These are phyloP conservation scores for Cornus florida DNA, from an alignment of 148 eudicot genomes.

Conservation along the genomic window DNA sequence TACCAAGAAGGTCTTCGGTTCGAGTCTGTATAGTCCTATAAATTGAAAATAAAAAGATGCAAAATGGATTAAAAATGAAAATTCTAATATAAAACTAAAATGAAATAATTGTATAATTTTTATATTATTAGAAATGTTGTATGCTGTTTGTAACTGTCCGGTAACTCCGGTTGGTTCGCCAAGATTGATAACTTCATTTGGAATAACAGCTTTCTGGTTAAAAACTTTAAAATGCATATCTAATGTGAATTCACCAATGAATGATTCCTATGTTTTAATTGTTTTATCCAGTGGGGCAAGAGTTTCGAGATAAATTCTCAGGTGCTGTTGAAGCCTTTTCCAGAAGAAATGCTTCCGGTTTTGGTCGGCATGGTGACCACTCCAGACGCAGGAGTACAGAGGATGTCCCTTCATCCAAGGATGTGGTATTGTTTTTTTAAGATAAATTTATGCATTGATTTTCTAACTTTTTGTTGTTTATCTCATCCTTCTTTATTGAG, in stretches of 20 bases:
- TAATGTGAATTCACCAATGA: not conserved
- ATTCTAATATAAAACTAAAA: too few relatives aligned
- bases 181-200: not conserved
- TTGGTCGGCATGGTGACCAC: slow-evolving; percentile 57
- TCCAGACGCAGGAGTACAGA: slow-evolving; percentile 57
- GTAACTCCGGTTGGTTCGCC: too few relatives aligned
- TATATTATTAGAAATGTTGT: too few relatives aligned
- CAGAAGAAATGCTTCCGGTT: slow-evolving; percentile 58
- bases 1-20: too few relatives aligned
- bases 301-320: slow-evolving; percentile 67
- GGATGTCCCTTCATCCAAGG: slow-evolving; percentile 67
- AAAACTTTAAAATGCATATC: not conserved
- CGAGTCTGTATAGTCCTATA: too few relatives aligned
- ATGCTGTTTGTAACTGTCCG: too few relatives aligned
- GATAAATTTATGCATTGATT: slow-evolving; percentile 1
- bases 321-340: slow-evolving; percentile 88
- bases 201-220: not conserved
- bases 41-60: too few relatives aligned
- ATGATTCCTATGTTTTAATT: not conserved
- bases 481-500: not conserved
- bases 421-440: slow-evolving; percentile 51
- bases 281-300: slow-evolving; percentile 56
- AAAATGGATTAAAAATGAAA: too few relatives aligned
- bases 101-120: too few relatives aligned
- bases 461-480: not conserved